phyloP scores from a whole-genome alignment of 129 eudicot genomes.

The Lactuca saligna region DNA sequence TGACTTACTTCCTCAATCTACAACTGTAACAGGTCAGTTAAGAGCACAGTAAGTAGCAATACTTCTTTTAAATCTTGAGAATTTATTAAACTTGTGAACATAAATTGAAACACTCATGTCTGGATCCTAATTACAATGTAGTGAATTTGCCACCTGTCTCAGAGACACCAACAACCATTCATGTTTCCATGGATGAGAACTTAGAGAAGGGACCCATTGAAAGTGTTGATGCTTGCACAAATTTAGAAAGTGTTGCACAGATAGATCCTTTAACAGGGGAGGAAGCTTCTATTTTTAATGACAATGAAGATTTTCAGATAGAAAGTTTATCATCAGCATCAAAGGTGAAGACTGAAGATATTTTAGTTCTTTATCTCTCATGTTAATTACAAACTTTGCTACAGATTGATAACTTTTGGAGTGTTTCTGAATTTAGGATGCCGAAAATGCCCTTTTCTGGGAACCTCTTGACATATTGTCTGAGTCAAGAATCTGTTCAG shows the following conservation, averaged over 20 bases:
- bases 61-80: not conserved
- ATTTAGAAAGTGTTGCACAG: conserved; percentile 24
- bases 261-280: conserved; percentile 43
- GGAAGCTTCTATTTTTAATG: conserved; percentile 41
- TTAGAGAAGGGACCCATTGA: conserved; percentile 23
- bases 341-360: conserved; percentile 35
- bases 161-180: conserved; percentile 32
- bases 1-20: conserved; percentile 38
- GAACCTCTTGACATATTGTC: conserved; percentile 40
- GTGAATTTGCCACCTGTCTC: conserved; percentile 26
- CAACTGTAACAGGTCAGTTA: conserved; percentile 41
- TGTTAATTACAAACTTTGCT: not conserved
- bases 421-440: conserved; percentile 44
- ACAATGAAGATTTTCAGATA: conserved; percentile 32
- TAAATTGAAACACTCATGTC: not conserved
- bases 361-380: not conserved
- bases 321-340: conserved; percentile 32
- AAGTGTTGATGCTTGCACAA: conserved; percentile 17
- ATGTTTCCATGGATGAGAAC: conserved; percentile 24
- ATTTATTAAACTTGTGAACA: not conserved
- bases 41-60: not conserved
- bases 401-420: conserved; percentile 4
- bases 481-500: conserved; percentile 40
- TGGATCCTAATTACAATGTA: conserved; percentile 21
- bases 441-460: conserved; percentile 33